Evolutionary conservation across 257 asterid species (phyloP).

Genomic region (Osmanthus fragrans): DNA sequence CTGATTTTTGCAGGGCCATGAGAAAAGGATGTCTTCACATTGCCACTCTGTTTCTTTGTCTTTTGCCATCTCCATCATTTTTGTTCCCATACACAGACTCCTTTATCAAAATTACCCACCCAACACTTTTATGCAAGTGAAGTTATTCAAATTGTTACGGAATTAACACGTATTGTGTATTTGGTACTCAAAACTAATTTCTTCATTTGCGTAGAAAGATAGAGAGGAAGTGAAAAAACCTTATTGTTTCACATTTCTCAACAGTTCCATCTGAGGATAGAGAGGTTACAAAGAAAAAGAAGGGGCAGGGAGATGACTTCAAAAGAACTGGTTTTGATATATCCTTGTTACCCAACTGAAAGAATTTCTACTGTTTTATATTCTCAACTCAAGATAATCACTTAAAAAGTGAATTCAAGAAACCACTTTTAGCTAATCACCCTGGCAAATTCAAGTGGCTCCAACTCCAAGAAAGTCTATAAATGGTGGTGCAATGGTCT

Average conservation of each 20-base stretch:
- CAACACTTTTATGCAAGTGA: neutral
- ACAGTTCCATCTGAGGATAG: conserved; percentile 38
- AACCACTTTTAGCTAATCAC: conserved; percentile 19
- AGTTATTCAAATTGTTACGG: too few relatives aligned
- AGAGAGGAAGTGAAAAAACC: conserved; percentile 17
- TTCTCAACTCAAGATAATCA: conserved; percentile 14
- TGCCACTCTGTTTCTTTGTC: conserved; percentile 28
- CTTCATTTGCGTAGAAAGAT: neutral
- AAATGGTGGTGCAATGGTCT: conserved; percentile 52
- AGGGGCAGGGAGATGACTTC: conserved; percentile 6
- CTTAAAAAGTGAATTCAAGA: conserved; percentile 13
- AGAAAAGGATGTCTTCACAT: conserved; percentile 43
- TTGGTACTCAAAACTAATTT: too few relatives aligned
- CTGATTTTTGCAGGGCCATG: conserved; percentile 58
- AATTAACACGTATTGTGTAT: too few relatives aligned
- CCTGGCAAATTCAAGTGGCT: conserved; percentile 43
- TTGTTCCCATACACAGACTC: conserved; percentile 30
- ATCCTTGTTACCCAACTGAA: conserved; percentile 31
- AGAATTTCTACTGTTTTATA: conserved; percentile 28
- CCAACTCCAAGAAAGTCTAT: conserved; percentile 97
- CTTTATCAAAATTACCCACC: conserved; percentile 18
- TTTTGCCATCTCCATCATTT: conserved; percentile 23
- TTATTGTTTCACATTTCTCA: conserved; percentile 28
- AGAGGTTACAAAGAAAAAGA: conserved; percentile 28
- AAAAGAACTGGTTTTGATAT: conserved; percentile 13